Base-by-base conservation (phyloP, 2,329 filamentous ascomycete species). In the Leptographium radiaticola region DNA sequence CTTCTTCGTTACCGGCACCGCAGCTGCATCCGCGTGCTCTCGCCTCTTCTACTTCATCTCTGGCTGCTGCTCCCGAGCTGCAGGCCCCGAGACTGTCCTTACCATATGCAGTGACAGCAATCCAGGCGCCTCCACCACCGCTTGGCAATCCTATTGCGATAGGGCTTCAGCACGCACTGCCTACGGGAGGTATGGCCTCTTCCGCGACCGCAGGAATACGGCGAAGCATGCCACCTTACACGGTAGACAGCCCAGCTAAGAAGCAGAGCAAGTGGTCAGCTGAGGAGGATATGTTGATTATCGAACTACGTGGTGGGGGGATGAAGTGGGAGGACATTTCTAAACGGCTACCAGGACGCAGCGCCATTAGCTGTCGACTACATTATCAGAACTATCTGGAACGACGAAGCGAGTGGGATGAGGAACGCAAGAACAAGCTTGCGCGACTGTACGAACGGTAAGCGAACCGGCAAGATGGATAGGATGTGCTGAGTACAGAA, bases 281-380 rank as follows among this genome's bases (percentile, higher is more conserved):
- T 1, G 89, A 96, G 58, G 91, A 97, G 68, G 89, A 97, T 68
- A 81, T 86, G n/a, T 73, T 93, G 49, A 95, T 95, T 62, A 95
- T 96, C 62, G 87, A 94, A 67, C 79, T 97, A 58, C 82, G 91
- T 55, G 88, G 89, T 40, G 84, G 84, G 62, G 87, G 88, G 10
- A 95, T 96, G 89, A 97, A 97, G 67, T 97, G 91, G 93, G 91
- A 97, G 66, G 91, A 97, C 68, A 96, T 97, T 63, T 94, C 89
- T 58, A 94, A 91, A 72, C 81, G 85, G 53, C 73, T 97, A 50
- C 90, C 89, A 3, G 91, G 91, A 58, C 81, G 93, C 62, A 96
- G 89, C 69, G 85, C 89, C 55, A 96, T 96, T 63, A 95, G 89
- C 62, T 97, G 91, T 68, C 84, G 91, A 45, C 76, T 97, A 51